Percentiles rank a stretch among this genome's conserved stretches.
Evolutionary conservation across 2,329 filamentous ascomycete species (phyloP).

Genomic region (Penicillium glabrum): DNA sequence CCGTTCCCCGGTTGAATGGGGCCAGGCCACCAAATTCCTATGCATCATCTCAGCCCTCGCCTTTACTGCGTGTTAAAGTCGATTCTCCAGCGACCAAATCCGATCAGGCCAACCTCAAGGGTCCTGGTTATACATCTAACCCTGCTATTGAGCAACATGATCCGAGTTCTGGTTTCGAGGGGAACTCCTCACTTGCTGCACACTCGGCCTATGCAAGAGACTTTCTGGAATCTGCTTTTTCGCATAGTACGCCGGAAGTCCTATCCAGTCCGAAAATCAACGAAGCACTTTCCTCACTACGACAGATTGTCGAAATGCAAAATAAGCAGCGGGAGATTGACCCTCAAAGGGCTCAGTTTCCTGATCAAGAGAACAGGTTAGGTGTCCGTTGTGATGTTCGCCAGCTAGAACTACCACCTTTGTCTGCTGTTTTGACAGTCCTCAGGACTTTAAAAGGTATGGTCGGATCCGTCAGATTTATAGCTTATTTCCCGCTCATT

Average conservation of each 20-base stretch:
- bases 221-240: slow-evolving; percentile 44
- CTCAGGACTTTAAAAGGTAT: slow-evolving; percentile 37
- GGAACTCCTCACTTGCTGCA: slow-evolving; percentile 49
- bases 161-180: slow-evolving; percentile 43
- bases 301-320: slow-evolving; percentile 41
- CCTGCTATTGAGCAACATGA: slow-evolving; percentile 29
- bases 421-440: slow-evolving; percentile 33
- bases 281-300: slow-evolving; percentile 38
- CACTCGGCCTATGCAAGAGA: slow-evolving; percentile 50
- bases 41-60: slow-evolving; percentile 10
- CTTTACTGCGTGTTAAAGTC: background rate
- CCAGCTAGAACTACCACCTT: slow-evolving; percentile 38
- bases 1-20: slow-evolving; percentile 6
- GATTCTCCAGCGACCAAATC: slow-evolving; percentile 5
- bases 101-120: slow-evolving; percentile 5
- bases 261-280: slow-evolving; percentile 39
- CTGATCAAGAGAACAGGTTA: slow-evolving; percentile 21
- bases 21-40: background rate
- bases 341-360: slow-evolving; percentile 28
- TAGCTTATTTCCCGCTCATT: background rate
- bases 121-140: slow-evolving; percentile 19
- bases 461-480: background rate
- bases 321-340: slow-evolving; percentile 25
- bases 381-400: slow-evolving; percentile 29
- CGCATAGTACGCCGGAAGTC: slow-evolving; percentile 33